A percentile compares a stretch with the other conserved stretches of the same genome.
These are phyloP conservation scores for Podaxis sp. DNA, from an alignment of 768 basidiomycete species.

Conservation along the genomic window DNA sequence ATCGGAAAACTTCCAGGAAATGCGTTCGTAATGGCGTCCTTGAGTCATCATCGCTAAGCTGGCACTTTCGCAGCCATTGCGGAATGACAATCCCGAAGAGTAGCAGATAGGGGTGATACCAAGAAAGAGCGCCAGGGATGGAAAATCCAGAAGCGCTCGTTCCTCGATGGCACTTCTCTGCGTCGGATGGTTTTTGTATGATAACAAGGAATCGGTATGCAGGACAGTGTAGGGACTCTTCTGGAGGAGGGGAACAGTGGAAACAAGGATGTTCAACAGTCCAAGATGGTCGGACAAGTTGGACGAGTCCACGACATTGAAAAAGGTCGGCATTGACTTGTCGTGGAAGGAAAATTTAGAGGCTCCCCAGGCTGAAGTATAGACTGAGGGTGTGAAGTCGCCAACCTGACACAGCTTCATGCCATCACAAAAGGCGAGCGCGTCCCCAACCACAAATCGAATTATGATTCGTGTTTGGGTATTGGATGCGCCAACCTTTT, in stretches of 20 bases:
- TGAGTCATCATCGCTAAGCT: neutral
- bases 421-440: constrained; percentile 36
- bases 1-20: constrained; percentile 8
- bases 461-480: constrained; percentile 23
- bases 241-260: constrained; percentile 37
- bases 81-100: constrained; percentile 10
- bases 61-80: constrained; percentile 1
- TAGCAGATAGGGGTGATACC: constrained; percentile 3
- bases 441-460: constrained; percentile 42
- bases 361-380: constrained; percentile 35
- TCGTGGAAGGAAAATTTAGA: constrained; percentile 30
- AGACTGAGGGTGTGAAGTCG: constrained; percentile 27
- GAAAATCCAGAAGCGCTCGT: constrained; percentile 11
- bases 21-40: constrained; percentile 1
- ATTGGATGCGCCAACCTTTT: constrained; percentile 15
- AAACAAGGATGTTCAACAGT: constrained; percentile 42
- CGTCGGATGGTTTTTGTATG: constrained; percentile 7
- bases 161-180: constrained; percentile 5
- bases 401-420: constrained; percentile 24
- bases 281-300: constrained; percentile 51
- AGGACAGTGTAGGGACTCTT: constrained; percentile 30
- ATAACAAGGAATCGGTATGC: constrained; percentile 43
- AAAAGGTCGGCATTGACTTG: constrained; percentile 31
- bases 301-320: constrained; percentile 51
- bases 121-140: constrained; percentile 15